Conservation (phyloP, 208 protist species). For the Crithidia fasciculata region DNA sequence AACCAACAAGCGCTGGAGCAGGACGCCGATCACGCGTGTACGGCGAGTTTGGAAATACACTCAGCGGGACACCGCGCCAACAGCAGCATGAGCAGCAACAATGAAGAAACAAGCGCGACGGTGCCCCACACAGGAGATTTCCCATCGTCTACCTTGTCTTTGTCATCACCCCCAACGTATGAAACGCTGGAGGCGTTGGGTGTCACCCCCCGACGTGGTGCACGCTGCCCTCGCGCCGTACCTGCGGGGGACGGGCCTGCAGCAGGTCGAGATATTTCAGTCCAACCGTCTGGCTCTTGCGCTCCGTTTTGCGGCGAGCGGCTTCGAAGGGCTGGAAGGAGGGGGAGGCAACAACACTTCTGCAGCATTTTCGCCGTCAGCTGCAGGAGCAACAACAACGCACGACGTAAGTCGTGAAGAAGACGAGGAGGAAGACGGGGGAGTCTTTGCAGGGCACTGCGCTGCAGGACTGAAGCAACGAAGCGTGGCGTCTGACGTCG, state of each 20-base stretch:
- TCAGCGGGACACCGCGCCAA: neutral
- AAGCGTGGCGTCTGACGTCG: too few species aligned
- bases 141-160: neutral
- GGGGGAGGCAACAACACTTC: too few species aligned
- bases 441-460: too few species aligned
- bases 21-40: constrained; percentile 45
- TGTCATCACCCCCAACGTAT: neutral
- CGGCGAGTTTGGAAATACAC: constrained; percentile 39
- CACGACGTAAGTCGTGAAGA: too few species aligned
- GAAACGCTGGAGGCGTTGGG: constrained; percentile 4
- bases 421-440: too few species aligned
- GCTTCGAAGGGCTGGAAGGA: constrained; percentile 18
- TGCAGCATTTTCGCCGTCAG: too few species aligned
- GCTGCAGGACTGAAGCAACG: too few species aligned
- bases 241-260: constrained; percentile 40
- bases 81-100: neutral
- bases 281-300: constrained; percentile 38
- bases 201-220: constrained; percentile 37
- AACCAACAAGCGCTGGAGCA: constrained; percentile 50
- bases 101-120: neutral
- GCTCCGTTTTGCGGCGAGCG: constrained; percentile 37
- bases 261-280: constrained; percentile 63
- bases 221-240: constrained; percentile 46
- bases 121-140: neutral
- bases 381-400: too few species aligned